A percentile compares a stretch with the other conserved stretches of the same genome.
These are phyloP conservation scores for Chlamydomonas eustigma DNA, from an alignment of 139 green algal species.

Conservation along the genomic window DNA sequence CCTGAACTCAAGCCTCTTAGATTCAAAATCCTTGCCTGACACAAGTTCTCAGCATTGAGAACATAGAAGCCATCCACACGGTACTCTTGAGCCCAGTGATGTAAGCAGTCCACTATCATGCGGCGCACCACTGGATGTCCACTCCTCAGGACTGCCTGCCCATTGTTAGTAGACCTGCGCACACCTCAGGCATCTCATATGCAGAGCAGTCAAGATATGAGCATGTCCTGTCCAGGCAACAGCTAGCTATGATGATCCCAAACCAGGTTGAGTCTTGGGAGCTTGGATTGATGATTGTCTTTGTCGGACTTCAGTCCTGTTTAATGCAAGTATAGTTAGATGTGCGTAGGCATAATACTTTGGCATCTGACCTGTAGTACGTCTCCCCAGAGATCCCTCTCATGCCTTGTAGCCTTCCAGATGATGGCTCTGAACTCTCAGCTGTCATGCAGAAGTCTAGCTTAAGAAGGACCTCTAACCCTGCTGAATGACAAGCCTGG, in stretches of 20 bases:
- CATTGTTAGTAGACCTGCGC: background rate
- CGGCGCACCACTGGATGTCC: conserved; percentile 59
- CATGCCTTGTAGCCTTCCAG: conserved; percentile 46
- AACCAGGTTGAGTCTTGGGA: no score
- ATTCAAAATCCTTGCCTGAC: no score
- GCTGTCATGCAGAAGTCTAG: conserved; percentile 73
- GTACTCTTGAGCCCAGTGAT: conserved; percentile 66
- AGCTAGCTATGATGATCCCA: no score
- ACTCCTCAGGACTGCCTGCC: conserved; percentile 56
- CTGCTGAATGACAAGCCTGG: conserved; percentile 44
- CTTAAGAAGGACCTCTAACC: conserved; percentile 70
- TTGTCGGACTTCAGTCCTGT: no score
- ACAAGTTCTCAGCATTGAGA: conserved; percentile 76
- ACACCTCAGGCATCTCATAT: background rate
- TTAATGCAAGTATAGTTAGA: no score
- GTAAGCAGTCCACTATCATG: conserved; percentile 53
- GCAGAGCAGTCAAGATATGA: background rate
- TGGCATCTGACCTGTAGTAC: conserved; percentile 51
- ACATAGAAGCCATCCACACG: conserved; percentile 77
- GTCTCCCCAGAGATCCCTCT: conserved; percentile 58
- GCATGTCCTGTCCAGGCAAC: background rate
- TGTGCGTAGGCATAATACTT: no score
- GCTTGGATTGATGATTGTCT: no score
- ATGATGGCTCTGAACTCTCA: conserved; percentile 50
- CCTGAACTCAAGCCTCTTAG: no score